Conservation (phyloP, 2,329 filamentous ascomycete genomes). For the Rhynchosporium agropyri region DNA sequence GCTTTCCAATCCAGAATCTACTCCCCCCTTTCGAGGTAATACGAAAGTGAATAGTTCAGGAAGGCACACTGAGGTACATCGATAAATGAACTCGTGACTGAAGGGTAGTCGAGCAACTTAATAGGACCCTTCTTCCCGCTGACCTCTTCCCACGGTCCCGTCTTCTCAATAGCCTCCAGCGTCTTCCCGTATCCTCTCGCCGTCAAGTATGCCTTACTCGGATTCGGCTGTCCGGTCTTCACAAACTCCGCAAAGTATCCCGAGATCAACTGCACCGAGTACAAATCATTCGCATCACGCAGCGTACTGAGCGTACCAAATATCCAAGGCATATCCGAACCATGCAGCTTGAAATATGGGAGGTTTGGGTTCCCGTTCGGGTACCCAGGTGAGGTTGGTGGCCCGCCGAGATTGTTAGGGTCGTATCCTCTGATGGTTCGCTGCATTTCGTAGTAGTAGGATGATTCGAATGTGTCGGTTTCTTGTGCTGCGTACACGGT, state of each 20-base stretch:
- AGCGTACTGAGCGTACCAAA: slow-evolving; percentile 49
- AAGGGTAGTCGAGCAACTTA: slow-evolving; percentile 50
- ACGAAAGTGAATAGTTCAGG: slow-evolving; percentile 48
- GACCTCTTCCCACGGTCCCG: slow-evolving; percentile 48
- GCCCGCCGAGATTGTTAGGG: slow-evolving; percentile 53
- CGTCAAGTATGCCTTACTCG: slow-evolving; percentile 46
- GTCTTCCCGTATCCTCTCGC: slow-evolving; percentile 50
- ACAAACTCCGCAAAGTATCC: slow-evolving; percentile 54
- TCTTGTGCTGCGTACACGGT: slow-evolving; percentile 51
- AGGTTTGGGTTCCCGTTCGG: slow-evolving; percentile 52
- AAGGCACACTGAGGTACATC: slow-evolving; percentile 53
- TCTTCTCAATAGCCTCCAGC: slow-evolving; percentile 45
- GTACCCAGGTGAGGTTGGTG: slow-evolving; percentile 46
- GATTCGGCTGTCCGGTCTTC: slow-evolving; percentile 51
- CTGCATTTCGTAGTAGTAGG: slow-evolving; percentile 56
- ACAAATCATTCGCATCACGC: slow-evolving; percentile 50
- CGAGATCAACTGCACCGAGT: slow-evolving; percentile 48
- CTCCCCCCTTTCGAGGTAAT: slow-evolving; percentile 44
- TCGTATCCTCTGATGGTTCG: slow-evolving; percentile 53
- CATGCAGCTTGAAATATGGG: slow-evolving; percentile 57
- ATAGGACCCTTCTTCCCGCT: slow-evolving; percentile 45
- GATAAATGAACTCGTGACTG: slow-evolving; percentile 45
- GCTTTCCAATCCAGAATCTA: slow-evolving; percentile 8
- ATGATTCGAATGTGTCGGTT: slow-evolving; percentile 48
- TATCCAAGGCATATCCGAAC: slow-evolving; percentile 50